phyloP scores from a whole-genome alignment of 805 yeast species.

The Cyberlindnera meyerae region DNA sequence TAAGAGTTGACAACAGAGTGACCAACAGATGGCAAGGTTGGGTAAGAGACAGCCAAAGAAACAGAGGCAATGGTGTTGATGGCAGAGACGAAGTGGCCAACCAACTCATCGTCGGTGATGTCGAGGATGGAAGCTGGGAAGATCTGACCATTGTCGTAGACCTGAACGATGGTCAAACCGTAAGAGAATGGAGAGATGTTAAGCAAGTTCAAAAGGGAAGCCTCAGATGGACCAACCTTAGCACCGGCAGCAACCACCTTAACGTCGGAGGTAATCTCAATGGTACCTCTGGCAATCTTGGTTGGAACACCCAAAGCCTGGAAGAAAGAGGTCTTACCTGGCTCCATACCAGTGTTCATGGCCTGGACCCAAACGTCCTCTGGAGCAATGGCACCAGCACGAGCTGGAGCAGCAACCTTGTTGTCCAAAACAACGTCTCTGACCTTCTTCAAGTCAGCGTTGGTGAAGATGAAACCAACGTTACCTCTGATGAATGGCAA shows the following conservation, averaged over 20 bases:
- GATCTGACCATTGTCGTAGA: slow-evolving; percentile 97
- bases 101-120: slow-evolving; percentile 96
- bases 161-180: slow-evolving; percentile 96
- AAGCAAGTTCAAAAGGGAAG: slow-evolving; percentile 97
- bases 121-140: slow-evolving; percentile 97
- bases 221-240: slow-evolving; percentile 99
- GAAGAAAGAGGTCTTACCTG: slow-evolving; percentile 99
- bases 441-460: slow-evolving; percentile 84
- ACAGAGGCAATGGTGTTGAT: slow-evolving; percentile 90
- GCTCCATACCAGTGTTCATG: slow-evolving; percentile 99
- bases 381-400: slow-evolving; percentile 99
- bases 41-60: slow-evolving; percentile 98
- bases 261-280: slow-evolving; percentile 96
- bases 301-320: slow-evolving; percentile 99
- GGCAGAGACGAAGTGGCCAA: slow-evolving; percentile 88
- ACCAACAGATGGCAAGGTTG: slow-evolving; percentile 98
- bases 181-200: slow-evolving; percentile 99
- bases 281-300: slow-evolving; percentile 99
- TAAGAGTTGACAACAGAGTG: slow-evolving; percentile 98
- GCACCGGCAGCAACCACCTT: slow-evolving; percentile 83
- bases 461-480: slow-evolving; percentile 99
- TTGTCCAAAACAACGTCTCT: slow-evolving; percentile 84
- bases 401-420: slow-evolving; percentile 99
- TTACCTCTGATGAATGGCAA: slow-evolving; percentile 96
- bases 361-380: slow-evolving; percentile 97